Conservation (phyloP, 2,329 filamentous ascomycete species). For the Lithohypha guttulata region DNA sequence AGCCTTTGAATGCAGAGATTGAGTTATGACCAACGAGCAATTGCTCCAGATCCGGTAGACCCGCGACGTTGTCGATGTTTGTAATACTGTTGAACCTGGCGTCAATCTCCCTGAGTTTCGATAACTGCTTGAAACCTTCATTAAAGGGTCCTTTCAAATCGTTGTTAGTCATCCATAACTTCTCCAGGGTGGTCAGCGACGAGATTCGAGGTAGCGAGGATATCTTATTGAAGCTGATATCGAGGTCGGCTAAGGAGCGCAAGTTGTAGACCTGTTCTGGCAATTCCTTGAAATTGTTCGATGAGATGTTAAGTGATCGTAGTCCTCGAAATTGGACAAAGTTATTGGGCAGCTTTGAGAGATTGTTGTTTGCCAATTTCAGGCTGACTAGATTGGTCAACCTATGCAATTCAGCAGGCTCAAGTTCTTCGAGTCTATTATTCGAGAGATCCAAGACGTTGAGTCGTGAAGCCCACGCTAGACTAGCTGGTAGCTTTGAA, state of each 20-base stretch:
- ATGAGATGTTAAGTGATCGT: slow-evolving; percentile 80
- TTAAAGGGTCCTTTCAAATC: slow-evolving; percentile 67
- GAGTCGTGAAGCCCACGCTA: slow-evolving; percentile 67
- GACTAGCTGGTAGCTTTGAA: slow-evolving; percentile 69
- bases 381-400: slow-evolving; percentile 72
- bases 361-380: slow-evolving; percentile 85
- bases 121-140: slow-evolving; percentile 58
- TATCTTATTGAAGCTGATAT: slow-evolving; percentile 94
- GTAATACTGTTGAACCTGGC: slow-evolving; percentile 85
- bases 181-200: slow-evolving; percentile 66
- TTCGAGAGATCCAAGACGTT: slow-evolving; percentile 92
- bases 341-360: slow-evolving; percentile 66
- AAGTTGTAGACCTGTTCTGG: slow-evolving; percentile 76
- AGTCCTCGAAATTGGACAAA: slow-evolving; percentile 72
- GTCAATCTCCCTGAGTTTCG: slow-evolving; percentile 77
- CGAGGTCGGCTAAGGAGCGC: slow-evolving; percentile 75
- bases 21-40: slow-evolving; percentile 85
- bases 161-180: slow-evolving; percentile 94
- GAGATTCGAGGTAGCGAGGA: slow-evolving; percentile 68
- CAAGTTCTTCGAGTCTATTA: slow-evolving; percentile 77
- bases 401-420: slow-evolving; percentile 69
- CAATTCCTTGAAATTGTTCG: slow-evolving; percentile 78
- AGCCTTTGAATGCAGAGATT: slow-evolving; percentile 78
- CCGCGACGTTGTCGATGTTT: slow-evolving; percentile 76
- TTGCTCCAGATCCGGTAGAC: slow-evolving; percentile 76